A percentile compares a stretch with the other conserved stretches of the same genome.
phyloP scores from a whole-genome alignment of 2,329 filamentous ascomycete species.

The Metarhizium rileyi region DNA sequence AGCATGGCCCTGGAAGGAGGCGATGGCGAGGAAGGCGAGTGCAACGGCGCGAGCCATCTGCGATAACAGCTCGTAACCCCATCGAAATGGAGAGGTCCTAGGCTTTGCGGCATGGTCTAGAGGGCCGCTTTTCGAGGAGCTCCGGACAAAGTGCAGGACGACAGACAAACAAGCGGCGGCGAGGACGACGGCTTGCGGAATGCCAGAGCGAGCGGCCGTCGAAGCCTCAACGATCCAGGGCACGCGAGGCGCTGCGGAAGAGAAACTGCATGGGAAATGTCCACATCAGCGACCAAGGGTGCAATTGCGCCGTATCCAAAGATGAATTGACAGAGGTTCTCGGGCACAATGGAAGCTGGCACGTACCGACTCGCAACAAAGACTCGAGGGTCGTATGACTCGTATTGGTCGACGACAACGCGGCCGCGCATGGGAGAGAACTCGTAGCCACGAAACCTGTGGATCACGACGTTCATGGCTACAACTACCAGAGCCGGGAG shows the following conservation, averaged over 20 bases:
- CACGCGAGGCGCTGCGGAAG: constrained; percentile 10
- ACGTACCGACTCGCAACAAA: constrained; percentile 1
- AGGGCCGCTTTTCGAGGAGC: constrained; percentile 15
- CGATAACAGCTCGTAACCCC: constrained; percentile 32
- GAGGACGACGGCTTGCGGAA: constrained; percentile 28
- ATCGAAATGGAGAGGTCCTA: constrained; percentile 29
- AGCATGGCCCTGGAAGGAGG: constrained; percentile 22
- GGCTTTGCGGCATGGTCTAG: constrained; percentile 11
- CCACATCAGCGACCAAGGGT: not conserved
- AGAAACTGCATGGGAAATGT: not conserved
- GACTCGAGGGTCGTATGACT: not conserved
- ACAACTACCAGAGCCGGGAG: not conserved
- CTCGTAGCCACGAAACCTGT: constrained; percentile 20
- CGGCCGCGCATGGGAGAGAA: constrained; percentile 18
- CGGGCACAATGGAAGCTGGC: not conserved
- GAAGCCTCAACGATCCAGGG: constrained; percentile 31
- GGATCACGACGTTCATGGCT: constrained; percentile 22
- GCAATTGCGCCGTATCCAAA: not conserved
- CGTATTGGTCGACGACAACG: not conserved
- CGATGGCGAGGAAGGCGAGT: constrained; percentile 28
- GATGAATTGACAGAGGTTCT: not conserved
- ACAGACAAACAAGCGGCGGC: constrained; percentile 27
- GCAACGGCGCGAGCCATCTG: constrained; percentile 30
- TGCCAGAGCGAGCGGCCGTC: constrained; percentile 30
- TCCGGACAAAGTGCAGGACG: constrained; percentile 22